Evolutionary conservation across 2,329 filamentous ascomycete genomes (phyloP).

Genomic region (Tolypocladium tropicale): DNA sequence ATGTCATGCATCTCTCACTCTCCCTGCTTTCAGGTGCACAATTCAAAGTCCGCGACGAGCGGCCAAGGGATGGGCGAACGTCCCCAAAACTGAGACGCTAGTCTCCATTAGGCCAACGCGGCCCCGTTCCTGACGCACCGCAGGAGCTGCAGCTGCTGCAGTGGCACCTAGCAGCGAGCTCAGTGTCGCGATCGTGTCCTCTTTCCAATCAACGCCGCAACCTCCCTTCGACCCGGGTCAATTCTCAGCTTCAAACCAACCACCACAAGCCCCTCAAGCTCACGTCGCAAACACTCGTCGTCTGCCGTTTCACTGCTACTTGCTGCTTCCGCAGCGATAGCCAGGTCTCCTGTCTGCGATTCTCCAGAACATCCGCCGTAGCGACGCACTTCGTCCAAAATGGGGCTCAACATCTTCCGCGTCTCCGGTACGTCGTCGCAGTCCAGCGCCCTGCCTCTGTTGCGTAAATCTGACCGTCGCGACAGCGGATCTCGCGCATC

Average conservation of each 20-base stretch:
- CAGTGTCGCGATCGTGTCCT: constrained; percentile 6
- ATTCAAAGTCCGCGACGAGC: not conserved
- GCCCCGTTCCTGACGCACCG: not conserved
- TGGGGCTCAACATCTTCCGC: constrained; percentile 49
- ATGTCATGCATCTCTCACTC: not conserved
- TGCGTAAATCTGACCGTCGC: constrained; percentile 7
- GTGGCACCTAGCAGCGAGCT: not conserved
- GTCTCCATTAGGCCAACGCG: not conserved
- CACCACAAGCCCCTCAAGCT: not conserved
- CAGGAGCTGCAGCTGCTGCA: not conserved
- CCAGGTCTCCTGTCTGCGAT: not conserved
- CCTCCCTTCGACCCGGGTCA: not conserved
- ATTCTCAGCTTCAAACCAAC: not conserved
- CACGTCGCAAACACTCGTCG: not conserved
- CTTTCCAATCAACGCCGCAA: not conserved
- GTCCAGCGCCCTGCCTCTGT: not conserved
- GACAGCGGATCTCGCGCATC: constrained; percentile 86
- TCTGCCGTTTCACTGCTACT: not conserved
- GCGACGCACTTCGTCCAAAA: constrained; percentile 13
- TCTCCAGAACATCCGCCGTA: not conserved
- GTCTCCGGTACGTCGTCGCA: constrained; percentile 35
- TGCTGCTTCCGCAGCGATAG: not conserved
- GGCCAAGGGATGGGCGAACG: not conserved
- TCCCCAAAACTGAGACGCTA: not conserved
- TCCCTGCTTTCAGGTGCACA: not conserved